Evolutionary conservation across 352 stramenopile species (phyloP), one percentile per base, ranked within the genome.

Genomic region (Phytophthora pluvialis): DNA sequence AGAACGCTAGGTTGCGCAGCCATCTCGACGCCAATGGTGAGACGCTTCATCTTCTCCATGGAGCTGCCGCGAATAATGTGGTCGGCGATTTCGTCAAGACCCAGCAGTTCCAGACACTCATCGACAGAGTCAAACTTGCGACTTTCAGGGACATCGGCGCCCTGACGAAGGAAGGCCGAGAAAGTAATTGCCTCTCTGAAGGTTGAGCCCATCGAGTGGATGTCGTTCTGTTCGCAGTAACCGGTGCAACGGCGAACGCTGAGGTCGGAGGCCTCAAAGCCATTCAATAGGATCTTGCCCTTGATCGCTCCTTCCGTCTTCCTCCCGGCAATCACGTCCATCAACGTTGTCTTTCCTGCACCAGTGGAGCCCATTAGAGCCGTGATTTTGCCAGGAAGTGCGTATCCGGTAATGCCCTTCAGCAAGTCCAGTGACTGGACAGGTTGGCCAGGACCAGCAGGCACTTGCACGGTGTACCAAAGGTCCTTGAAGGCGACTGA

Each of bases 301-400:
- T 65, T 59, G 61, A 95, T 88, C 10, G 54, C 82, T 25, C 96
- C 95, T 13, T 64, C 79, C 0, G 56, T 70, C 75, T 98, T 99
- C 12, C 96, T 80, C 18, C 96, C 77, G 3, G 94, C 91, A 52
- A 99, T 95, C 7, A 98, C 94, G 70, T 99, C 95, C 73, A 98
- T 95, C 1, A 99, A 67, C 5, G 96, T 99, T 13, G 94, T 98
- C 66, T 99, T 98, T 16, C 94, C 92, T 21, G 89, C 86, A 29
- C 88, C 87, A 26, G 76, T 84, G 0, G 79, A 86, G 9, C 86
- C 86, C 80, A 93, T 93, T 2, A 94, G 51, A 10, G 86, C 86
- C 3, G 81, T 89, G 42, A 93, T 86, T 1, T 67, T 75, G 0
- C 86, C 86, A 16, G 83, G 86, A 11, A 70, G 25, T 1, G 81